Evolutionary conservation across 1,284 basidiomycete genomes (phyloP).

Genomic region (Neotropicomus parvogracilis): DNA sequence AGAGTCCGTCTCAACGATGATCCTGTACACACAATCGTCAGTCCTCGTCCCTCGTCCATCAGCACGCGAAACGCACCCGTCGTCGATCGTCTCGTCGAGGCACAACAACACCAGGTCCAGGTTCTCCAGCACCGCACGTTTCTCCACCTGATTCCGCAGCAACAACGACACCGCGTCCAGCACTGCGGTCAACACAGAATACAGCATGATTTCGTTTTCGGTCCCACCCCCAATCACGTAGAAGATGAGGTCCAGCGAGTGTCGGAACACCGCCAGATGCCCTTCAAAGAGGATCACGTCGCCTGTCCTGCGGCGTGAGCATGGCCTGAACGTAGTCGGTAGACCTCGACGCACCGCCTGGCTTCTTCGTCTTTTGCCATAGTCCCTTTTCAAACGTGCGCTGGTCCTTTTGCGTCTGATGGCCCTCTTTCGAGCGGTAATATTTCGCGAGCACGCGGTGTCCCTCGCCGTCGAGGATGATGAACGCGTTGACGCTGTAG

Average conservation of each 20-base stretch:
- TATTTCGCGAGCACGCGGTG: slow-evolving; percentile 95
- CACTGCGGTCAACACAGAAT: slow-evolving; percentile 79
- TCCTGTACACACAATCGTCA: no score
- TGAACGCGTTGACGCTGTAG: slow-evolving; percentile 82
- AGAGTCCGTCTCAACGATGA: slow-evolving; percentile 96
- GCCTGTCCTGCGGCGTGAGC: slow-evolving; percentile 44
- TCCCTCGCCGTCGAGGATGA: slow-evolving; percentile 93
- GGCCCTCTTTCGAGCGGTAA: slow-evolving; percentile 78
- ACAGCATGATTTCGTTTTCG: slow-evolving; percentile 97
- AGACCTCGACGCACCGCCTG: slow-evolving; percentile 75
- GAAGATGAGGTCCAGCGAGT: slow-evolving; percentile 93
- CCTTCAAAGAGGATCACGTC: slow-evolving; percentile 94
- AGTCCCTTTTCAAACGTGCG: slow-evolving; percentile 93
- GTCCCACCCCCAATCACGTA: slow-evolving; percentile 87
- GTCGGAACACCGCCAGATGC: slow-evolving; percentile 90
- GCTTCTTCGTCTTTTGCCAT: slow-evolving; percentile 92
- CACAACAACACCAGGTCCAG: slow-evolving; percentile 91
- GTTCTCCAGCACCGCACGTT: slow-evolving; percentile 92
- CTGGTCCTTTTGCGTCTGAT: slow-evolving; percentile 95
- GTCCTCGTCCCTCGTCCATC: no score
- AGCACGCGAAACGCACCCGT: slow-evolving; percentile 70
- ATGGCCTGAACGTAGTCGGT: no score
- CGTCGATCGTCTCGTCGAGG: slow-evolving; percentile 96
- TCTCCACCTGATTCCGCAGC: slow-evolving; percentile 91
- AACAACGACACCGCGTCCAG: slow-evolving; percentile 84